phyloP scores from a whole-genome alignment of 73 alveolate species.

The Paramecium pentaurelia region DNA sequence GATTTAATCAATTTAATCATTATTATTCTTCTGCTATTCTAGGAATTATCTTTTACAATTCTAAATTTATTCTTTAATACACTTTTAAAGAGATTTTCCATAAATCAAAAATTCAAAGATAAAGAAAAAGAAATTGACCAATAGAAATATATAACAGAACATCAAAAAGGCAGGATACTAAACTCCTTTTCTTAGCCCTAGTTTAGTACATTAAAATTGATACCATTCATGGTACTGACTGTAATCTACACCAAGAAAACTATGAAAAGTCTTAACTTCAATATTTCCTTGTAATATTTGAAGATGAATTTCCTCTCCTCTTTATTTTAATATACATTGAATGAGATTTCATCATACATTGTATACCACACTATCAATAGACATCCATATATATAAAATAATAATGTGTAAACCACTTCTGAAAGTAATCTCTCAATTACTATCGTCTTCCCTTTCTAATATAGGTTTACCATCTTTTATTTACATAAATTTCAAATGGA shows the following conservation, averaged over 20 bases:
- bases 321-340: background rate
- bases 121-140: background rate
- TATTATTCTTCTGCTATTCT: background rate
- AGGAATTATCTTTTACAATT: background rate
- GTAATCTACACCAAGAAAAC: background rate
- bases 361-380: constrained; percentile 32
- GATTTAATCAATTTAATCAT: background rate
- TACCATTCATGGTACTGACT: constrained; percentile 26
- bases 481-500: constrained; percentile 27
- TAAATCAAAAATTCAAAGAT: background rate
- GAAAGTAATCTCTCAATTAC: background rate
- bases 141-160: background rate
- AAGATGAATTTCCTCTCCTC: background rate
- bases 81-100: background rate
- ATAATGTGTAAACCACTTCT: background rate
- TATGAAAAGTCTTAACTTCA: background rate
- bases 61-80: background rate
- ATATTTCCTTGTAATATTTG: background rate
- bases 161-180: background rate
- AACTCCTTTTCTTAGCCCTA: background rate
- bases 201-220: background rate
- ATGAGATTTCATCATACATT: constrained; percentile 45
- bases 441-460: background rate
- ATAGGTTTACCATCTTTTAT: background rate
- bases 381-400: background rate